These are phyloP conservation scores for Aquilaria agallochum DNA, from an alignment of 441 rosid species.

Conservation along the genomic window DNA sequence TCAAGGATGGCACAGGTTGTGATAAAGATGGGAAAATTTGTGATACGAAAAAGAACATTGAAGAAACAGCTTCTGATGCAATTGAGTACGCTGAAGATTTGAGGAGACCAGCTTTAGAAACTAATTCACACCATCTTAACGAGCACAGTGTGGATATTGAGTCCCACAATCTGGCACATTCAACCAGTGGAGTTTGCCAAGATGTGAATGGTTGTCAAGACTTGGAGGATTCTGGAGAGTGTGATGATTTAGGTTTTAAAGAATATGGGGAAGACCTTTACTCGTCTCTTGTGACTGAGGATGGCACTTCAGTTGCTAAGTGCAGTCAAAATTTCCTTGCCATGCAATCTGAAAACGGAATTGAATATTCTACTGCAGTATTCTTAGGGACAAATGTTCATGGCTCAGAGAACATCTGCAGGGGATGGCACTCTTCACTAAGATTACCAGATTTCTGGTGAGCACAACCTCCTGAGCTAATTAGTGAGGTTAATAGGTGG, in stretches of 20 bases:
- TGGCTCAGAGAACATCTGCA: background rate
- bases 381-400: background rate
- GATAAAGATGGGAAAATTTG: background rate
- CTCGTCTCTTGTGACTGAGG: slow-evolving; percentile 5
- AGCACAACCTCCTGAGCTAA: too few relatives aligned
- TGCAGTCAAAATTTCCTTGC: background rate
- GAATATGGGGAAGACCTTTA: background rate
- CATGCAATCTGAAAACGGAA: background rate
- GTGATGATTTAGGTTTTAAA: slow-evolving; percentile 5
- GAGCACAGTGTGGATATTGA: slow-evolving; percentile 20
- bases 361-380: background rate
- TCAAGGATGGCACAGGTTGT: slow-evolving; percentile 17
- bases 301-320: background rate
- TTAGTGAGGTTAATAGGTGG: background rate
- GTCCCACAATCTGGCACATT: slow-evolving; percentile 8
- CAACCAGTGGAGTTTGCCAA: slow-evolving; percentile 19
- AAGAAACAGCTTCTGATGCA: slow-evolving; percentile 18
- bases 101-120: slow-evolving; percentile 20
- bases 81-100: slow-evolving; percentile 18
- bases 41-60: too few relatives aligned
- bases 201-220: slow-evolving; percentile 15
- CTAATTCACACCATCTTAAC: slow-evolving; percentile 12
- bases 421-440: slow-evolving; percentile 19
- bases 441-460: slow-evolving; percentile 10
- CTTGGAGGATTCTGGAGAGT: slow-evolving; percentile 11